Percentiles rank a stretch among this genome's conserved stretches.
phyloP scores from a whole-genome alignment of 176 grass and related monocot genomes.

The Triticum aestivum region IWGSC_CS_RefSeq_v2.1 NC_057809.1:534531029-534531528 shows the following conservation, averaged over 20 bases:
- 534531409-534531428: background rate
- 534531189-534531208: slow-evolving; percentile 89
- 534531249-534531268: background rate
- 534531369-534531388: background rate
- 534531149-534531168: slow-evolving; percentile 81
- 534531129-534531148: slow-evolving; percentile 93
- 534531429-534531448: background rate
- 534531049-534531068: background rate
- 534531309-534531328: background rate
- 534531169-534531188: slow-evolving; percentile 84
- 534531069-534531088: background rate
- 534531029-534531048: background rate
- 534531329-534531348: background rate
- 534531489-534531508: background rate
- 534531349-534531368: background rate
- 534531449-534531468: background rate
- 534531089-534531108: background rate
- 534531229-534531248: background rate
- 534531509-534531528: slow-evolving; percentile 8
- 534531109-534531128: background rate
- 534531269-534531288: background rate
- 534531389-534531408: background rate
- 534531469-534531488: background rate
- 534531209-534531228: slow-evolving; percentile 77
- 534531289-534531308: background rate